phyloP scores from a whole-genome alignment of 2,329 filamentous ascomycete species.

The Epichloe bromicola region DNA sequence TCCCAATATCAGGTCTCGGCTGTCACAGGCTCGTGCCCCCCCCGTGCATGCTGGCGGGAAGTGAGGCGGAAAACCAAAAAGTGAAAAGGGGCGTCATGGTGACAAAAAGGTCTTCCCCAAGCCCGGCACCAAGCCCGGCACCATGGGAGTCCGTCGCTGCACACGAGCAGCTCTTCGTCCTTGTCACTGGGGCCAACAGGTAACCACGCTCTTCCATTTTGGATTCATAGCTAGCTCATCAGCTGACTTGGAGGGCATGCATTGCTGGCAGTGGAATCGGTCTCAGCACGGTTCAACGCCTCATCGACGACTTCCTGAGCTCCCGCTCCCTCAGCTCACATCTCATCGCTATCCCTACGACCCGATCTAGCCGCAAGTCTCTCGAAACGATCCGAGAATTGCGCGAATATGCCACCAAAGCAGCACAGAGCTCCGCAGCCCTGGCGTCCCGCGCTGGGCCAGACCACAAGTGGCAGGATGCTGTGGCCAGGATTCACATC shows the following conservation, averaged over 20 bases:
- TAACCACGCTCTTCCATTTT: constrained; percentile 23
- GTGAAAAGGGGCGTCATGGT: constrained; percentile 3
- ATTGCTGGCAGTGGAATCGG: constrained; percentile 59
- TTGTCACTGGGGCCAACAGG: constrained; percentile 84
- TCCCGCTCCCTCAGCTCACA: constrained; percentile 52
- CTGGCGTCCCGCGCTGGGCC: constrained; percentile 26
- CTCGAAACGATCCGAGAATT: constrained; percentile 56
- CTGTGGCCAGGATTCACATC: constrained; percentile 41
- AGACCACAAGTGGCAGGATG: constrained; percentile 22
- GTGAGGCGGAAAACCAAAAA: neutral
- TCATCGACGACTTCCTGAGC: constrained; percentile 80
- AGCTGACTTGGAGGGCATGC: neutral
- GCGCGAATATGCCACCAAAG: constrained; percentile 41
- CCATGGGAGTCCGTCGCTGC: constrained; percentile 25
- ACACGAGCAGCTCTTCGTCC: constrained; percentile 43
- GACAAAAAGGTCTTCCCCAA: neutral
- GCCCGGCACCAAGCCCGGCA: constrained; percentile 6
- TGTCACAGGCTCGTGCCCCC: too few species aligned
- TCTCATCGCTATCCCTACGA: constrained; percentile 73
- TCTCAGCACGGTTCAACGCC: constrained; percentile 66
- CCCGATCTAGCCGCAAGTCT: constrained; percentile 62
- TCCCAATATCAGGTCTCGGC: too few species aligned
- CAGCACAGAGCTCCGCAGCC: constrained; percentile 22
- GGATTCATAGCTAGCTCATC: neutral
- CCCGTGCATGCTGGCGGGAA: neutral